Percentiles rank a stretch among this genome's conserved stretches.
Evolutionary conservation across 2,329 filamentous ascomycete genomes (phyloP).

Genomic region (Bisporella sp.): DNA sequence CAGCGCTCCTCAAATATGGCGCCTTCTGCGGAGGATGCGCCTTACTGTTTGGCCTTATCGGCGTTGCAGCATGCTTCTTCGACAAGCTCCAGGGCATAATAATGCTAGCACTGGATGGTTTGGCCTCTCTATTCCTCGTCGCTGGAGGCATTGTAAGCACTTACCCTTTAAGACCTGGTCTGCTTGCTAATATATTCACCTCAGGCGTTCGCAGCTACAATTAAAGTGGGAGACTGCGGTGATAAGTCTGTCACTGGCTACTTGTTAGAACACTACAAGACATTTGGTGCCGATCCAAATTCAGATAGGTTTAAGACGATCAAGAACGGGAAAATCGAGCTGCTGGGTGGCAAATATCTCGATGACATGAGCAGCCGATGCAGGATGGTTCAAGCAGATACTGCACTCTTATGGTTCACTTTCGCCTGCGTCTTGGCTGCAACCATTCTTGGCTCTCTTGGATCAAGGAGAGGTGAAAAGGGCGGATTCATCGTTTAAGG

Average conservation of each 20-base stretch:
- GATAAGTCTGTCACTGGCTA: slow-evolving; percentile 2
- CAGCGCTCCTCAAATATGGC: slow-evolving; percentile 17
- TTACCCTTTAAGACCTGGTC: not conserved
- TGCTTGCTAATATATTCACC: not conserved
- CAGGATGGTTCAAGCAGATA: slow-evolving; percentile 16
- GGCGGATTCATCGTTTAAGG: no score
- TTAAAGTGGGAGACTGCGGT: slow-evolving; percentile 18
- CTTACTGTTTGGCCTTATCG: slow-evolving; percentile 14
- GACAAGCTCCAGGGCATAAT: slow-evolving; percentile 18
- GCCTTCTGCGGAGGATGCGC: slow-evolving; percentile 20
- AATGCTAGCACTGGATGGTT: slow-evolving; percentile 14
- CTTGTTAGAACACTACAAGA: slow-evolving; percentile 4
- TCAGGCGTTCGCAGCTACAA: slow-evolving; percentile 20
- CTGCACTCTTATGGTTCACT: slow-evolving; percentile 12
- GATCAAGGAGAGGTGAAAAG: no score
- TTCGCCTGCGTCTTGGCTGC: not conserved
- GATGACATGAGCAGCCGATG: slow-evolving; percentile 12
- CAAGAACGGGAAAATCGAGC: not conserved
- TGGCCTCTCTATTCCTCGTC: slow-evolving; percentile 21
- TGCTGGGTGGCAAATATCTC: not conserved
- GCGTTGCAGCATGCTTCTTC: slow-evolving; percentile 16
- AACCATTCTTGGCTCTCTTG: not conserved
- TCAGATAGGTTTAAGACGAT: slow-evolving; percentile 1
- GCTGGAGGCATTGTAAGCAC: slow-evolving; percentile 22
- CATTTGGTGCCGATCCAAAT: slow-evolving; percentile 5